Percentiles rank a stretch among this genome's conserved stretches.
Conservation (phyloP, 768 basidiomycete genomes). For the Dioszegia hungarica region DNA sequence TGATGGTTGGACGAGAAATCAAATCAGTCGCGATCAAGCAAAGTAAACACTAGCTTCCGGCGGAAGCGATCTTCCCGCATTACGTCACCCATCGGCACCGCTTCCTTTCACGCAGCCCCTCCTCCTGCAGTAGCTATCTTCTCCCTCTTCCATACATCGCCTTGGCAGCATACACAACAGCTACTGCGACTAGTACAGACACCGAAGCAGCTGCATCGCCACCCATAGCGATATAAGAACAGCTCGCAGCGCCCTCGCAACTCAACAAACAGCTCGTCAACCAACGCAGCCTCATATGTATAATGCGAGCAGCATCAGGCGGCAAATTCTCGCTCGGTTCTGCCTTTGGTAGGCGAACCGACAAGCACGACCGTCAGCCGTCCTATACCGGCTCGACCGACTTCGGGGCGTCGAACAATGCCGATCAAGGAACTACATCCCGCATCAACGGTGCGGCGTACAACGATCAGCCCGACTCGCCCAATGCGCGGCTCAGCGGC, state of each 20-base stretch:
- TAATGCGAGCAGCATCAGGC: background rate
- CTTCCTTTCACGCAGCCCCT: too few species aligned
- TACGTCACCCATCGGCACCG: too few species aligned
- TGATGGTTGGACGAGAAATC: background rate
- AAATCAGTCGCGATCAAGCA: too few species aligned
- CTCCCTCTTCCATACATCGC: too few species aligned
- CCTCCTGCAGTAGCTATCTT: too few species aligned
- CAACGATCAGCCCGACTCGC: slow-evolving; percentile 5
- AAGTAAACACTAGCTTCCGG: too few species aligned
- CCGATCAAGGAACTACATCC: background rate
- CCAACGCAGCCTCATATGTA: background rate
- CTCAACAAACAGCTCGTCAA: too few species aligned
- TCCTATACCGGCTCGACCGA: slow-evolving; percentile 1
- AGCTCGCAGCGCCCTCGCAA: background rate
- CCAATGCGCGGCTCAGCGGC: background rate
- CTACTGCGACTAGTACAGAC: too few species aligned
- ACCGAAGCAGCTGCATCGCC: too few species aligned
- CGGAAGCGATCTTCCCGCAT: too few species aligned
- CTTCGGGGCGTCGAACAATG: background rate
- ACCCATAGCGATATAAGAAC: background rate
- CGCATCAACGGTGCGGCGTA: background rate
- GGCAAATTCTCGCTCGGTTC: slow-evolving; percentile 10
- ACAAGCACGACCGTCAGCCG: background rate
- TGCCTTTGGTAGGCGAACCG: background rate
- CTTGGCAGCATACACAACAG: too few species aligned